Percentiles rank a stretch among this genome's conserved stretches.
phyloP scores from a whole-genome alignment of 129 eudicot species.

The Tagetes patula region DNA sequence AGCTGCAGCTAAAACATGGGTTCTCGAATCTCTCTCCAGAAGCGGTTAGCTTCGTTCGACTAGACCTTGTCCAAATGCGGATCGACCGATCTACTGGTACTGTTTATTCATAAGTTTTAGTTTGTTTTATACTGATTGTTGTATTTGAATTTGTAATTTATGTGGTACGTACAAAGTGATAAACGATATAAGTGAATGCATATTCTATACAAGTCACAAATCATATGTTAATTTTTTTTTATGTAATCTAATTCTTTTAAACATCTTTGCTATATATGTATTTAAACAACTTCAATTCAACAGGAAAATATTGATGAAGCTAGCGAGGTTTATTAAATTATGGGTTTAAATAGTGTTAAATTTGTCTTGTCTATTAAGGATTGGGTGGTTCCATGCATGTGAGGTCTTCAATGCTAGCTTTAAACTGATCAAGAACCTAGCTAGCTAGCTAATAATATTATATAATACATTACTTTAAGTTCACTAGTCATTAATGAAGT shows the following conservation, averaged over 20 bases:
- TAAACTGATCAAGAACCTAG: constrained; percentile 37
- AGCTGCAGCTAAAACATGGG: constrained; percentile 38
- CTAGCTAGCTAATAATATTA: no score
- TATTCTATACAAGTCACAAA: neutral
- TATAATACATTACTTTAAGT: constrained; percentile 40
- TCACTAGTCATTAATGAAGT: constrained; percentile 44
- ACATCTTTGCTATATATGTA: no score
- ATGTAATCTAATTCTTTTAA: neutral
- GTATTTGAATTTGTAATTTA: constrained; percentile 32
- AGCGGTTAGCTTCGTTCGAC: constrained; percentile 30
- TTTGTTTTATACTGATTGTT: constrained; percentile 29
- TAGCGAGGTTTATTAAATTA: constrained; percentile 8
- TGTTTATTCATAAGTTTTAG: constrained; percentile 20
- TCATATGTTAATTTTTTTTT: neutral
- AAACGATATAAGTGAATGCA: constrained; percentile 17
- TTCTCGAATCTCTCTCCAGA: constrained; percentile 47
- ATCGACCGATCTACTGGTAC: neutral
- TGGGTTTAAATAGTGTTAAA: constrained; percentile 17
- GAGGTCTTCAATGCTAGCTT: constrained; percentile 35
- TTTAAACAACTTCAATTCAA: constrained; percentile 10
- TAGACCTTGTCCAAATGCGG: neutral
- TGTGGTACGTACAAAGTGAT: constrained; percentile 22
- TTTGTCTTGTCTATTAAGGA: constrained; percentile 33
- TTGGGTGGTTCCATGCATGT: constrained; percentile 41
- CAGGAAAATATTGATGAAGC: constrained; percentile 4